These are phyloP conservation scores for Lasiosphaeria miniovina DNA, from an alignment of 495 filamentous ascomycete genomes.

Conservation along the genomic window DNA sequence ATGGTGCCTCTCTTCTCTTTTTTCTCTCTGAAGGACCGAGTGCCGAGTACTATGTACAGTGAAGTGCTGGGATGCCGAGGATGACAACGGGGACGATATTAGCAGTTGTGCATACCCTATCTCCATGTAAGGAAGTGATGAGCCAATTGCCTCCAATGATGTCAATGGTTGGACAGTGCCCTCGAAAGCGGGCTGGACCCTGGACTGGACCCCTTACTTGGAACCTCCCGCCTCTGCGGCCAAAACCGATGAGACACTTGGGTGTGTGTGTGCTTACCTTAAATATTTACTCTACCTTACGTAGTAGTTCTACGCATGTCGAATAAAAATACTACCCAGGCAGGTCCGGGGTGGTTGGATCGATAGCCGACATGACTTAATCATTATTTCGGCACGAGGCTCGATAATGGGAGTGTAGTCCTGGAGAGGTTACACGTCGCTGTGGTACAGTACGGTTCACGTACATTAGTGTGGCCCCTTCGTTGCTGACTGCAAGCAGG, in stretches of 20 bases:
- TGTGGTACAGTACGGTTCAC: too few relatives aligned
- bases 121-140: not conserved
- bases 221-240: not conserved
- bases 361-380: too few relatives aligned
- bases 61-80: not conserved
- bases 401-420: too few relatives aligned
- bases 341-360: too few relatives aligned
- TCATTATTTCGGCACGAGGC: too few relatives aligned
- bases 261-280: too few relatives aligned
- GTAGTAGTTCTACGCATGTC: too few relatives aligned
- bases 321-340: too few relatives aligned
- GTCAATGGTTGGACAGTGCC: slow-evolving; percentile 26
- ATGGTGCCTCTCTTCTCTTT: not conserved
- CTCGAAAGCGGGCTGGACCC: slow-evolving; percentile 4
- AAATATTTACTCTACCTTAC: too few relatives aligned
- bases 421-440: too few relatives aligned
- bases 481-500: not conserved
- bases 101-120: not conserved
- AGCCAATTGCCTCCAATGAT: slow-evolving; percentile 21
- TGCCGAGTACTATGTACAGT: not conserved
- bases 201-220: not conserved
- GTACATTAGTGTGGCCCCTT: too few relatives aligned
- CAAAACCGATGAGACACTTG: not conserved
- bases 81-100: not conserved
- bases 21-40: not conserved